Evolutionary conservation across 2,329 filamentous ascomycete species (phyloP).

Genomic region (Endoconidiophora polonica): DNA sequence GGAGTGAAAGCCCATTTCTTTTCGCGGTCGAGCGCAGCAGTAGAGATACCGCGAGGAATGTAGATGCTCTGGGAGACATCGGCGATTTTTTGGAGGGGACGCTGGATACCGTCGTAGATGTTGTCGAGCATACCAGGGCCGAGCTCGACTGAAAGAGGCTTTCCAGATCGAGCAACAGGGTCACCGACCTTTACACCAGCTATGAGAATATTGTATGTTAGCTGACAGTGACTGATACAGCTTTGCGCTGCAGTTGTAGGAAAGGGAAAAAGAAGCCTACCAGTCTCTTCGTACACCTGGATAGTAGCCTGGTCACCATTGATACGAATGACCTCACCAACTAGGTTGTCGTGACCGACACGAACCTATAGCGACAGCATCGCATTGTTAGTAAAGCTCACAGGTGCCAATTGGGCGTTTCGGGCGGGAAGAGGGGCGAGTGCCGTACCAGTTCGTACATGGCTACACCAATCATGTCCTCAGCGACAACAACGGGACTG

Average conservation of each 20-base stretch:
- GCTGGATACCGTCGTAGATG: constrained; percentile 98
- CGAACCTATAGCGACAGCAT: constrained; percentile 42
- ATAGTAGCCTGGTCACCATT: constrained; percentile 90
- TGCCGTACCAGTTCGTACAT: constrained; percentile 90
- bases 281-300: constrained; percentile 98
- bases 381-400: constrained; percentile 1
- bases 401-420: too few species aligned
- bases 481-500: constrained; percentile 85
- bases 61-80: constrained; percentile 74
- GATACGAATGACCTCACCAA: constrained; percentile 97
- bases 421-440: not conserved
- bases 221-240: not conserved
- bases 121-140: constrained; percentile 95
- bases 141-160: constrained; percentile 92
- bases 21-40: constrained; percentile 72
- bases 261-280: constrained; percentile 30
- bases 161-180: constrained; percentile 76
- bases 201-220: constrained; percentile 21
- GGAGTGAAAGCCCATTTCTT: constrained; percentile 97
- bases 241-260: not conserved
- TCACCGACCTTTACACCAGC: constrained; percentile 94
- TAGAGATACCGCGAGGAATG: constrained; percentile 83
- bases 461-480: constrained; percentile 96
- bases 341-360: constrained; percentile 80
- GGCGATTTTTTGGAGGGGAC: constrained; percentile 75